phyloP scores from a whole-genome alignment of 805 yeast species.

The Deakozyma indianensis region DNA sequence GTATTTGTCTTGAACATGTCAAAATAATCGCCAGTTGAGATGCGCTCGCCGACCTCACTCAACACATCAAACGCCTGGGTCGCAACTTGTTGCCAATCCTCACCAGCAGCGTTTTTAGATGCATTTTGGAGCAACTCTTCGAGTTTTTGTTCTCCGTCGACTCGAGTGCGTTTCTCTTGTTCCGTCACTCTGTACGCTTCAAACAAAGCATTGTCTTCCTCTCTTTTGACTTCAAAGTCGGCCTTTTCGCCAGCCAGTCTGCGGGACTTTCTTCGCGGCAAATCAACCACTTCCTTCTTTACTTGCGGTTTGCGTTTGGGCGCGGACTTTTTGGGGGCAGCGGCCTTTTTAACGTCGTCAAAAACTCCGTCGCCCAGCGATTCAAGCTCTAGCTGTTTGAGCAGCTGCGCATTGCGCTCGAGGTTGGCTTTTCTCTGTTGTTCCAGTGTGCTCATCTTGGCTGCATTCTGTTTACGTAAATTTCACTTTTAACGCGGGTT shows the following conservation, averaged over 20 bases:
- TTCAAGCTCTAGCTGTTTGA: constrained; percentile 56
- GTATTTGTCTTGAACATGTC: constrained; percentile 27
- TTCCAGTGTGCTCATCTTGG: neutral
- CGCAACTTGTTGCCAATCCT: constrained; percentile 22
- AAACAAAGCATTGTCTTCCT: constrained; percentile 19
- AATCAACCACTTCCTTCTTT: constrained; percentile 17
- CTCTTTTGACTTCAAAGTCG: constrained; percentile 34
- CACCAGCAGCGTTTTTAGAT: constrained; percentile 5
- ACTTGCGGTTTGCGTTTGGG: constrained; percentile 13
- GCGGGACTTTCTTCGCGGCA: constrained; percentile 62
- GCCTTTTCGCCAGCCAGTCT: constrained; percentile 59
- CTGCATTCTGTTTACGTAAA: too few species aligned
- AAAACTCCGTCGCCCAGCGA: constrained; percentile 39
- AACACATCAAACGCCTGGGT: constrained; percentile 16
- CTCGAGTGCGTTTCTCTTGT: constrained; percentile 37
- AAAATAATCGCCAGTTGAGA: constrained; percentile 23
- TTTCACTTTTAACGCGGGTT: too few species aligned
- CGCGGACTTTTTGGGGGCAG: constrained; percentile 11
- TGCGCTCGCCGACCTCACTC: constrained; percentile 14
- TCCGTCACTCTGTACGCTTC: constrained; percentile 17
- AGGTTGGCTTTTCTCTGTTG: constrained; percentile 25
- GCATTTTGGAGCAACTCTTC: constrained; percentile 13
- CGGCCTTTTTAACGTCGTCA: constrained; percentile 25
- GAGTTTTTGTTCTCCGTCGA: constrained; percentile 25
- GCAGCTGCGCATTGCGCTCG: constrained; percentile 63